A percentile compares a stretch with the other conserved stretches of the same genome.
These are phyloP conservation scores for Nakazawaea pomicola DNA, from an alignment of 805 yeast species.

Conservation along the genomic window DNA sequence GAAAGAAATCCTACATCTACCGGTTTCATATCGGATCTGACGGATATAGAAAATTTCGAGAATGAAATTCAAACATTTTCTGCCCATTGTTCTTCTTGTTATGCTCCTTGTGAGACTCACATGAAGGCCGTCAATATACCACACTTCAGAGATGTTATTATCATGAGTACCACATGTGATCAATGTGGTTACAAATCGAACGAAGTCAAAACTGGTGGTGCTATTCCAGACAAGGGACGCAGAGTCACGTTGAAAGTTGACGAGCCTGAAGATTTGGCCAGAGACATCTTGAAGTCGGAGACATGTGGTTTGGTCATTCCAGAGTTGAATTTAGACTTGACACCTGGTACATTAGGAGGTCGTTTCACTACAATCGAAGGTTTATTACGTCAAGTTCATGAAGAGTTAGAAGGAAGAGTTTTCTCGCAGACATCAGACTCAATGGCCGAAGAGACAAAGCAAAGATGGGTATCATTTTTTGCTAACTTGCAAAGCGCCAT, in stretches of 20 bases:
- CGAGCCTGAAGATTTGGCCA: conserved; percentile 87
- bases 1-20: conserved; percentile 36
- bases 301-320: conserved; percentile 85
- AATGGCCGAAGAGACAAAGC: conserved; percentile 72
- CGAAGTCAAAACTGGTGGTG: conserved; percentile 98
- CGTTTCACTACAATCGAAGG: conserved; percentile 98
- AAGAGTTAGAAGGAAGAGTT: conserved; percentile 82
- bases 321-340: conserved; percentile 83
- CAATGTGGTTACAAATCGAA: conserved; percentile 93
- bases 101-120: conserved; percentile 78
- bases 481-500: conserved; percentile 70
- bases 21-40: conserved; percentile 63
- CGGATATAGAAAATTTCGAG: conserved; percentile 78
- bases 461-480: conserved; percentile 82
- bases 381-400: conserved; percentile 78
- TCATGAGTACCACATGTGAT: conserved; percentile 93
- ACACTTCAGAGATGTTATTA: conserved; percentile 93
- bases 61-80: conserved; percentile 91
- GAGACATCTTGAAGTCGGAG: conserved; percentile 93
- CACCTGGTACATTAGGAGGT: conserved; percentile 97
- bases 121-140: conserved; percentile 97
- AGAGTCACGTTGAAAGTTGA: conserved; percentile 67
- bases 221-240: conserved; percentile 81
- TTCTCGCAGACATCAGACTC: conserved; percentile 85
- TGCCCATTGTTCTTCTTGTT: conserved; percentile 91